These are phyloP conservation scores for Naganishia albida DNA, from an alignment of 1,284 basidiomycete genomes.

Conservation along the genomic window DNA sequence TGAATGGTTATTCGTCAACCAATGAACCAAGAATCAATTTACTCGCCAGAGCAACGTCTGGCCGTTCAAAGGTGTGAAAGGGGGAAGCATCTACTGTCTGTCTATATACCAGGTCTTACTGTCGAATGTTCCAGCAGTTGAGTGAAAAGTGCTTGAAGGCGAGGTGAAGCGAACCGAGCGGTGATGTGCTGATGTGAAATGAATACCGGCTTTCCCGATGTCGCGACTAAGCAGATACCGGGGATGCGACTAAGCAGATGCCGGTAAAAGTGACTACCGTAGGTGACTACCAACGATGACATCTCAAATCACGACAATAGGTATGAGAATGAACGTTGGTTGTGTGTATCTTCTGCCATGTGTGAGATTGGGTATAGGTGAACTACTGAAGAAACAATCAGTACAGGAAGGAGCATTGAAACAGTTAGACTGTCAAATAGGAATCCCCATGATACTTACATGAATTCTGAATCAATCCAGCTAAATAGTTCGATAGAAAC, in stretches of 20 bases:
- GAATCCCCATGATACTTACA: conserved; percentile 48
- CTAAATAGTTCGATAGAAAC: conserved; percentile 47
- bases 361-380: conserved; percentile 51
- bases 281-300: neutral
- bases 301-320: conserved; percentile 35
- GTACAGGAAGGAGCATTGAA: conserved; percentile 48
- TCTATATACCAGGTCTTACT: neutral
- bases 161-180: neutral
- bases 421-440: conserved; percentile 50
- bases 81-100: neutral
- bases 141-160: neutral
- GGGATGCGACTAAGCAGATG: neutral
- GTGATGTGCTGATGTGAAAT: neutral
- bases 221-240: neutral
- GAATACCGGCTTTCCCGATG: neutral
- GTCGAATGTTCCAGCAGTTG: neutral
- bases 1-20: neutral
- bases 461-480: conserved; percentile 49
- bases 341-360: too few relatives aligned
- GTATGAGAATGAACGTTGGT: conserved; percentile 51
- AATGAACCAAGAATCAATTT: conserved; percentile 6
- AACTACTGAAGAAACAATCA: conserved; percentile 49
- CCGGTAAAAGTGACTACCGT: neutral
- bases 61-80: conserved; percentile 5
- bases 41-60: conserved; percentile 7